These are phyloP conservation scores for Carex sylvatica DNA, from an alignment of 202 grass and related monocot species.

Conservation along the genomic window DNA sequence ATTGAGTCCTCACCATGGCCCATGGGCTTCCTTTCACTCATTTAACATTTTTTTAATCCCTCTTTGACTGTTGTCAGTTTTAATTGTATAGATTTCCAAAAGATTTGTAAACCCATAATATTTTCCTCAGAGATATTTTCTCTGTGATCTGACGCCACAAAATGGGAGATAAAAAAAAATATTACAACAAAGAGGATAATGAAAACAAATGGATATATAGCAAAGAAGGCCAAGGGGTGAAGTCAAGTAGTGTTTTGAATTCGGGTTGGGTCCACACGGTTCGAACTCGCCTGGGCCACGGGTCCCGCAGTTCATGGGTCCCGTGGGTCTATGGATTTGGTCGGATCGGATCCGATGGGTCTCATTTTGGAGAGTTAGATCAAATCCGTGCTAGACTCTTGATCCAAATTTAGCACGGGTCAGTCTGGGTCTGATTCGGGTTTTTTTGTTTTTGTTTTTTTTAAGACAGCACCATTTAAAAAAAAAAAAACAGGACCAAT, in stretches of 20 bases:
- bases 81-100: background rate
- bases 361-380: no score
- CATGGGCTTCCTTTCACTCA: background rate
- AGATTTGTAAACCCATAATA: slow-evolving; percentile 1
- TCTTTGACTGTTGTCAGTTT: background rate
- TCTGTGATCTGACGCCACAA: slow-evolving; percentile 1
- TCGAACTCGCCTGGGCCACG: no score
- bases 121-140: background rate
- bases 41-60: background rate
- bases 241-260: slow-evolving; percentile 23
- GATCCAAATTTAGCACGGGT: no score
- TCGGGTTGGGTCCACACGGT: no score
- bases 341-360: no score
- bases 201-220: slow-evolving; percentile 2
- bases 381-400: no score
- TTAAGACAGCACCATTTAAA: no score
- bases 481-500: no score
- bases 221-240: background rate
- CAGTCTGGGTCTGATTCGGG: no score
- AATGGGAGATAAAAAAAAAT: background rate
- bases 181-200: background rate
- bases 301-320: no score
- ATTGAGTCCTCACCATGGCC: background rate
- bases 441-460: no score
- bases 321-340: no score